Base-by-base conservation (phyloP, 1,284 basidiomycete genomes). In the Heimioporus retisporus region DNA sequence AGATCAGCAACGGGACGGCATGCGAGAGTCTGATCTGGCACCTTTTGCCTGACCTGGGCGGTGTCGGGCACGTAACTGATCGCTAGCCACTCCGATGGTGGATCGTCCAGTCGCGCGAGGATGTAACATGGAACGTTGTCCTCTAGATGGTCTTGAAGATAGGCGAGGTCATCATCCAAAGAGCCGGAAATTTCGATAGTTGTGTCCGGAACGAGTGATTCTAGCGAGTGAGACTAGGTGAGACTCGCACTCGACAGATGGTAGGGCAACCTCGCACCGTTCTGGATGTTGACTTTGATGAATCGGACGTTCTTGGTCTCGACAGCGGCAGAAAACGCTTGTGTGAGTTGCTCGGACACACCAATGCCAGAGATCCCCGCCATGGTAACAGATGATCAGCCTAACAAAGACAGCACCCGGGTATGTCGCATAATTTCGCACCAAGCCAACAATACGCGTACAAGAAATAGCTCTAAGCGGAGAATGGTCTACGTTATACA, bases 41-140 rank as follows among this genome's bases (percentile, higher is more conserved):
- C 93, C 87, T 95, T 95, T 79, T 93, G 90, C 76, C 91, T 84
- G 64, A 94, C 86, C 79, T 86, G 90, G 42, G 93, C 92, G 35
- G 83, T 77, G 66, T 95, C 93, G 3, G 93, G 93, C 14, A 95
- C 92, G 73, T 93, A 95, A 73, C 82, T 89, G 66, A 95, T 86
- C 4, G 85, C 84, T 42, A 93, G 80, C 93, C 93, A 95, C 68
- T 90, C 87, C 1, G 84, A 75, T 1, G 85, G 80, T 2, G 89
- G 84, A 43, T 84, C 82, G 71, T 93, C 91, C 40, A 90, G 75
- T 64, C 88, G 86, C 13, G 85, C 87, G 23, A 95, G 87, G 48
- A 95, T 77, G 77, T 93, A 94, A n/a, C 92, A 89, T 40, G 93
- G 93, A 4, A 81, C 75, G 65, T 86, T 79, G 42, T 91, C 86